Percentiles rank a stretch among this genome's conserved stretches.
Conservation (phyloP, 176 grass and related monocot genomes). For the Luzula sylvatica region DNA sequence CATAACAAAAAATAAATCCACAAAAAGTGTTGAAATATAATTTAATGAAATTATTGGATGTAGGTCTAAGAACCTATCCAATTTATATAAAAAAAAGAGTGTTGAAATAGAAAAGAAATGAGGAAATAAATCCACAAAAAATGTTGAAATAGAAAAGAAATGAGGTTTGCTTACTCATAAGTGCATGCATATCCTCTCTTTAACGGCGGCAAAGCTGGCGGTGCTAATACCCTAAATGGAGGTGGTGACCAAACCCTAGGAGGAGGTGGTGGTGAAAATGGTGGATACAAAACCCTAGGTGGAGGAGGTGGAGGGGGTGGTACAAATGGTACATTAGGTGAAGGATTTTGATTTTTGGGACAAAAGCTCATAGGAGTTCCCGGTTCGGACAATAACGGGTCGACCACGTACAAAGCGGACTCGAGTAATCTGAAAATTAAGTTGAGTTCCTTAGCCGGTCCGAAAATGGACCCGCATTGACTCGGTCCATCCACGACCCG, state of each 20-base stretch:
- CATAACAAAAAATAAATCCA: too few relatives aligned
- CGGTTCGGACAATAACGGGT: slow-evolving; percentile 59
- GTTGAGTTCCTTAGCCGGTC: slow-evolving; percentile 33
- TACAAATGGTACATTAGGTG: background rate
- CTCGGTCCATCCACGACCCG: slow-evolving; percentile 46
- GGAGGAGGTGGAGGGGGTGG: background rate
- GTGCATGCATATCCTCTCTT: slow-evolving; percentile 46
- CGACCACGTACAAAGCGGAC: slow-evolving; percentile 51
- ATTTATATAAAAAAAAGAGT: too few relatives aligned
- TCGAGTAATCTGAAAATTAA: slow-evolving; percentile 60
- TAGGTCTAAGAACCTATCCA: too few relatives aligned
- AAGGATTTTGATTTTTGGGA: slow-evolving; percentile 3
- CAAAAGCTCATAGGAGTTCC: slow-evolving; percentile 46
- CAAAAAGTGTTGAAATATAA: too few relatives aligned
- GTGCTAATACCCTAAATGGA: background rate
- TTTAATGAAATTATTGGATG: too few relatives aligned
- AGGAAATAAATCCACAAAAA: too few relatives aligned
- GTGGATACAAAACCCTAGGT: background rate
- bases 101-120: too few relatives aligned
- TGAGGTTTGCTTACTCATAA: slow-evolving; percentile 32
- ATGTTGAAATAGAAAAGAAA: background rate
- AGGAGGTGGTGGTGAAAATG: background rate
- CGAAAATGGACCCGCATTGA: slow-evolving; percentile 35
- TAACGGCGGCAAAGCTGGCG: background rate
- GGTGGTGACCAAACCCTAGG: slow-evolving; percentile 1